Base-by-base conservation (phyloP, 2,329 filamentous ascomycete species). In the Aspergillus proliferans region DNA sequence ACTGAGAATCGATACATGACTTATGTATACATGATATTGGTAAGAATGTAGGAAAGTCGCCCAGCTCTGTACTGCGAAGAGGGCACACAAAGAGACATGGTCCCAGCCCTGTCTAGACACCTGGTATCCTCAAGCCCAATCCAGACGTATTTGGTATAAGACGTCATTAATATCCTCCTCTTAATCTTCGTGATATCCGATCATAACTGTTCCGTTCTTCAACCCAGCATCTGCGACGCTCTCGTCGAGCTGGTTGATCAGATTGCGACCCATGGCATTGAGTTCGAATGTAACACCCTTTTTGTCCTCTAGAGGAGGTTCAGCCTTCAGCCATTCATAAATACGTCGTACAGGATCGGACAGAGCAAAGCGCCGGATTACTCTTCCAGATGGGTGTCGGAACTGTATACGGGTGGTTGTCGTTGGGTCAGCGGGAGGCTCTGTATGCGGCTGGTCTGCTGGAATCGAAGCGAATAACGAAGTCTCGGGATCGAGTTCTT, bases 281-380 rank as follows among this genome's bases (percentile, higher is more conserved):
- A 98, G 78, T 67, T 97, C 92, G 70, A 98, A 98, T 53, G 82
- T 80, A 10, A 86, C 70, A 0, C 86, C 88, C 26, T 81, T 80
- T 68, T 89, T 92, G 59, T 86, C 89, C 57, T 91, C 86, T 44
- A 95, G 70, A 1, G 90, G 88, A 51, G 86, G 83, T 2, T 69
- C 64, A 0, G 91, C 86, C 73, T 97, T 98, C 56, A 98, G 82
- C 89, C 91, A 98, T 72, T 98, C 93, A 69, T 92, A 98, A 42
- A 98, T 84, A 10, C 88, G 82, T 48, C 83, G 80, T 10, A 98
- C 90, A 1, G 80, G 76, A 50, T 98, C 93, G 12, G 80, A 69
- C 3, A 91, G 70, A 8, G 77, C 75, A 70, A 98, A 98, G n/a
- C 88, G 82, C 26, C 90, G 85, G 51, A 98, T 91, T 8, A 95